A percentile compares a stretch with the other conserved stretches of the same genome.
Conservation (phyloP, 352 stramenopile species). For the Globisporangium carolinianum region DNA sequence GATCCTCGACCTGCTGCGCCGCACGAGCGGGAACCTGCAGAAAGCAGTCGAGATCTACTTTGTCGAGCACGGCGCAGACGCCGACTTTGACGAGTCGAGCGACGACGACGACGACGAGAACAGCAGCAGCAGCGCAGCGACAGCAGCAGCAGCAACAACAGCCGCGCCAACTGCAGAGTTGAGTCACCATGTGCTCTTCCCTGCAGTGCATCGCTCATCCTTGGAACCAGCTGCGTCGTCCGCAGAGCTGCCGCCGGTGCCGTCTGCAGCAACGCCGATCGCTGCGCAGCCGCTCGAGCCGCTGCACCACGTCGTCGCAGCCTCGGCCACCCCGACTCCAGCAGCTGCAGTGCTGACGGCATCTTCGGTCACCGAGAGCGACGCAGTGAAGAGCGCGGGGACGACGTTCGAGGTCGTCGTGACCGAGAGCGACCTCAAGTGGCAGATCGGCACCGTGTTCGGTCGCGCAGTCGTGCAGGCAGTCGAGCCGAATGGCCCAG, state of each 20-base stretch:
- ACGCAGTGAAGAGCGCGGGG: conserved; percentile 46
- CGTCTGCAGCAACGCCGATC: conserved; percentile 38
- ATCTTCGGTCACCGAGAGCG: conserved; percentile 18
- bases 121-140: conserved; percentile 5
- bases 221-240: conserved; percentile 21
- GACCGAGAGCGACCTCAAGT: conserved; percentile 62
- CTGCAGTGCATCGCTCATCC: conserved; percentile 15
- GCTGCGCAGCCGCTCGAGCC: conserved; percentile 51
- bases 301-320: conserved; percentile 19
- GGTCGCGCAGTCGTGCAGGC: conserved; percentile 75
- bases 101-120: conserved; percentile 43
- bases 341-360: conserved; percentile 13
- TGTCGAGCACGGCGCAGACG: conserved; percentile 39
- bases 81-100: conserved; percentile 32
- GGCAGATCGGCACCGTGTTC: conserved; percentile 83
- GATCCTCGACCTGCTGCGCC: conserved; percentile 46
- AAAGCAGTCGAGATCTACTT: conserved; percentile 82
- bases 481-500: conserved; percentile 58
- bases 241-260: conserved; percentile 22
- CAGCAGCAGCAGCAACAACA: conserved; percentile 1
- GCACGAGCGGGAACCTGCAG: conserved; percentile 67
- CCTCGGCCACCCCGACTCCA: background rate
- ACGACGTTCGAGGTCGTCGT: conserved; percentile 84
- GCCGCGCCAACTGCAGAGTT: background rate
- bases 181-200: conserved; percentile 22